These are phyloP conservation scores for Combretum micranthum DNA, from an alignment of 345 rosid genomes.

Conservation along the genomic window DNA sequence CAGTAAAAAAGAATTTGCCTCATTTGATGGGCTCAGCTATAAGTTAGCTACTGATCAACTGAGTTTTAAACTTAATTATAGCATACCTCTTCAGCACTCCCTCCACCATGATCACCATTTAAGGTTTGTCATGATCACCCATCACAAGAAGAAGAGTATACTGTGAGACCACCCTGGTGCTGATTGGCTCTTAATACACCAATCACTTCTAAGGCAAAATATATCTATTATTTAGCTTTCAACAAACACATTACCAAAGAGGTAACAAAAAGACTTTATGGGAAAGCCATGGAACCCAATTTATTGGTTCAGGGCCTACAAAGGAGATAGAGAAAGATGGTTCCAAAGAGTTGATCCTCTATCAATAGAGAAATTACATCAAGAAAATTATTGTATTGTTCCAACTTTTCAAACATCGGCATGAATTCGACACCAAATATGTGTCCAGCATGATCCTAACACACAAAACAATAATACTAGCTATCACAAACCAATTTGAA, in stretches of 20 bases:
- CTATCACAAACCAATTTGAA: not conserved
- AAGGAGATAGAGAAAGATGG: no score
- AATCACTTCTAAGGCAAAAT: slow-evolving; percentile 49
- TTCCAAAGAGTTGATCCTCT: no score
- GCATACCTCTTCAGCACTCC: slow-evolving; percentile 81
- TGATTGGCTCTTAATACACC: slow-evolving; percentile 47
- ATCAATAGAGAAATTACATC: slow-evolving; percentile 44
- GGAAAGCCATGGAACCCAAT: no score
- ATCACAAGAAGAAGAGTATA: slow-evolving; percentile 78
- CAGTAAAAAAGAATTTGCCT: no score
- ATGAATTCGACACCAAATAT: slow-evolving; percentile 80
- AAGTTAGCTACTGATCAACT: not conserved
- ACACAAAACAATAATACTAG: slow-evolving; percentile 6
- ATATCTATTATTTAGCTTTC: not conserved
- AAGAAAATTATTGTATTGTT: slow-evolving; percentile 69
- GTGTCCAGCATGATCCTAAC: slow-evolving; percentile 94
- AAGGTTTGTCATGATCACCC: slow-evolving; percentile 97
- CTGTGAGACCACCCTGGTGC: slow-evolving; percentile 75
- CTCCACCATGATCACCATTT: slow-evolving; percentile 99
- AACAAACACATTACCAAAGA: not conserved
- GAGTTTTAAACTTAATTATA: not conserved
- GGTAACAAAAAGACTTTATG: no score
- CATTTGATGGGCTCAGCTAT: not conserved
- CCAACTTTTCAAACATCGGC: slow-evolving; percentile 82
- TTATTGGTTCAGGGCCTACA: no score